Evolutionary conservation across 2,329 filamentous ascomycete species (phyloP).

Genomic region (Allantophomopsis lycopodina): DNA sequence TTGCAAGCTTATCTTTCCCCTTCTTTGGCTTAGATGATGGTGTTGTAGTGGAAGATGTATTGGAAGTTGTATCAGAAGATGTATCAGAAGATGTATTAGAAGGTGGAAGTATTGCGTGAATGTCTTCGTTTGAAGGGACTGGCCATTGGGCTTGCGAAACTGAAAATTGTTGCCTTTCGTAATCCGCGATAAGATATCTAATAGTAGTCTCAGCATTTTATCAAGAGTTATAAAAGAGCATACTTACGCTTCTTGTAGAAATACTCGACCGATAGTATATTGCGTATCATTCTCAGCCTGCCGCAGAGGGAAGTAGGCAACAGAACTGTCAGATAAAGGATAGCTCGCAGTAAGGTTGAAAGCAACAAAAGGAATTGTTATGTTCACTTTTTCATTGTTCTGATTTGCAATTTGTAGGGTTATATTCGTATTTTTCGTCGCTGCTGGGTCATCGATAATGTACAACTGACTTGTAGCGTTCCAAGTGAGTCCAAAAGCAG

Average conservation of each 20-base stretch:
- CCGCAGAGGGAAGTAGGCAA: conserved; percentile 24
- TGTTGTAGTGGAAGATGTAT: too few relatives aligned
- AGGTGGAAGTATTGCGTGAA: background rate
- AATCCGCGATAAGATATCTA: conserved; percentile 5
- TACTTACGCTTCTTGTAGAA: background rate
- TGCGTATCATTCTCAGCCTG: conserved; percentile 18
- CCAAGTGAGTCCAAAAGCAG: conserved; percentile 20
- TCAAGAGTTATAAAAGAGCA: too few relatives aligned
- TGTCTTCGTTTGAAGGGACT: background rate
- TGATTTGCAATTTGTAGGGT: conserved; percentile 10
- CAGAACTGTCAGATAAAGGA: conserved; percentile 14
- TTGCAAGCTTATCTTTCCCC: too few relatives aligned
- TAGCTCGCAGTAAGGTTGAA: conserved; percentile 22
- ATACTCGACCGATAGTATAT: conserved; percentile 9
- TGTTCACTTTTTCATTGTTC: too few relatives aligned
- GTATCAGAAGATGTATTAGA: too few relatives aligned
- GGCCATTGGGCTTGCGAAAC: background rate
- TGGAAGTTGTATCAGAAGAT: too few relatives aligned
- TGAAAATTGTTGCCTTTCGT: background rate
- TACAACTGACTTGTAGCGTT: conserved; percentile 21
- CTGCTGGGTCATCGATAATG: conserved; percentile 16
- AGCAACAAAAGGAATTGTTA: conserved; percentile 21
- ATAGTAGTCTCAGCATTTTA: too few relatives aligned
- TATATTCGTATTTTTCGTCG: conserved; percentile 11
- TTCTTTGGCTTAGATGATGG: too few relatives aligned